These are phyloP conservation scores for Pachysolen tannophilus DNA, from an alignment of 805 yeast genomes.

Conservation along the genomic window DNA sequence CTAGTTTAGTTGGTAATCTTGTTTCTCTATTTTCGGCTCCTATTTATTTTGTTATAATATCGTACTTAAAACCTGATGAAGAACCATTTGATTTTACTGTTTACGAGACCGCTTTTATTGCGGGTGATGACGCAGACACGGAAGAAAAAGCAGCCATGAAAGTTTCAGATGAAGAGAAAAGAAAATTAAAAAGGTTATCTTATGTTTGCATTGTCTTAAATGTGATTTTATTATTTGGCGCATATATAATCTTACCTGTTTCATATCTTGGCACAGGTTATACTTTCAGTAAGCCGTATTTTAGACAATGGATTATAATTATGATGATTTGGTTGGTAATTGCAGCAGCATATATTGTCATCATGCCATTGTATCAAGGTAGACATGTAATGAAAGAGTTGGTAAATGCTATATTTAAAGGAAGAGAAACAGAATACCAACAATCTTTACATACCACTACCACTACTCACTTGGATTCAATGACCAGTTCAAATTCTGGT, in stretches of 20 bases:
- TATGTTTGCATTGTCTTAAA: constrained; percentile 33
- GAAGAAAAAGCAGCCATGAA: constrained; percentile 22
- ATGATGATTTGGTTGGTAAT: constrained; percentile 28
- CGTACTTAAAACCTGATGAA: constrained; percentile 21
- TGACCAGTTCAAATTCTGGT: too few relatives aligned
- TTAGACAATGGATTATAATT: constrained; percentile 28
- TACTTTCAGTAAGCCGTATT: constrained; percentile 25
- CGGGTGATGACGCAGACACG: constrained; percentile 28
- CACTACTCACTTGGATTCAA: too few relatives aligned
- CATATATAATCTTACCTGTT: constrained; percentile 23
- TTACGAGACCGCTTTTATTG: constrained; percentile 15
- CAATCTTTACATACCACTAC: constrained; percentile 3
- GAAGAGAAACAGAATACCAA: constrained; percentile 6
- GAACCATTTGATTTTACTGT: constrained; percentile 22
- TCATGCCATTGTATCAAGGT: constrained; percentile 30
- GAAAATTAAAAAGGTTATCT: constrained; percentile 25
- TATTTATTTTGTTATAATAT: constrained; percentile 20
- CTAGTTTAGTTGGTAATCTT: constrained; percentile 86
- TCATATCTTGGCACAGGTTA: constrained; percentile 26
- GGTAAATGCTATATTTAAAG: constrained; percentile 5
- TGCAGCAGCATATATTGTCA: constrained; percentile 26
- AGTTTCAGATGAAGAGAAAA: constrained; percentile 15
- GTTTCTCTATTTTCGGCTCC: constrained; percentile 62
- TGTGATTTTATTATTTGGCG: constrained; percentile 19
- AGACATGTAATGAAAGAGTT: constrained; percentile 11